These are phyloP conservation scores for Jaapia argillacea DNA, from an alignment of 768 basidiomycete species.

Conservation along the genomic window DNA sequence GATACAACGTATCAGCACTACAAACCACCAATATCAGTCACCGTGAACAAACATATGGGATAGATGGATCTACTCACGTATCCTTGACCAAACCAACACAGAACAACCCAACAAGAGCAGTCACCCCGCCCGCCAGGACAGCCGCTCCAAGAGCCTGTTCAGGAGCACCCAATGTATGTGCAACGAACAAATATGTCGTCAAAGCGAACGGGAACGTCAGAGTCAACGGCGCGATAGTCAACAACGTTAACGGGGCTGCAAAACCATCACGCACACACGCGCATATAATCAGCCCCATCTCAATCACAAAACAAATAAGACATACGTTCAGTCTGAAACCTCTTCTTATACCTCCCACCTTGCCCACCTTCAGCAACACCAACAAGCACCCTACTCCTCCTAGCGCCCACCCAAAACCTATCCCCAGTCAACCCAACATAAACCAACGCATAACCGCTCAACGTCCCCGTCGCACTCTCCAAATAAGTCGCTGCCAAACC, in stretches of 20 bases:
- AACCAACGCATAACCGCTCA: conserved; percentile 49
- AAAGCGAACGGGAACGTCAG: conserved; percentile 78
- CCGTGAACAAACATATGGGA: neutral
- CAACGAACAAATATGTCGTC: conserved; percentile 81
- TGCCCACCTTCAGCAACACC: conserved; percentile 39
- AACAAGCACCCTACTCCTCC: conserved; percentile 47
- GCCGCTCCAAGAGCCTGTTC: conserved; percentile 67
- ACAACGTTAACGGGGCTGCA: conserved; percentile 55
- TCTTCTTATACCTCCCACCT: conserved; percentile 30
- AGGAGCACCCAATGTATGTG: conserved; percentile 64
- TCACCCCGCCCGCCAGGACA: conserved; percentile 67
- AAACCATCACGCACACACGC: neutral
- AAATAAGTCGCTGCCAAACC: conserved; percentile 32
- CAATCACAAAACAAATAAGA: conserved; percentile 3
- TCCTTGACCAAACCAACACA: conserved; percentile 78
- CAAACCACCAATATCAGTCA: neutral
- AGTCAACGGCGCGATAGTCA: conserved; percentile 70
- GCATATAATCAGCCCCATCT: neutral
- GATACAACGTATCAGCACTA: conserved; percentile 55
- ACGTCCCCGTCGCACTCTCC: conserved; percentile 35
- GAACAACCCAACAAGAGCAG: conserved; percentile 74
- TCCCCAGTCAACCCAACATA: conserved; percentile 50
- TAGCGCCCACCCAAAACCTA: conserved; percentile 38
- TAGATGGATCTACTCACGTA: conserved; percentile 31
- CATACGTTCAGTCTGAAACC: conserved; percentile 53